These are phyloP conservation scores for Neckera pumila DNA, from an alignment of 225 moss, liverwort and hornwort species.

Conservation along the genomic window DNA sequence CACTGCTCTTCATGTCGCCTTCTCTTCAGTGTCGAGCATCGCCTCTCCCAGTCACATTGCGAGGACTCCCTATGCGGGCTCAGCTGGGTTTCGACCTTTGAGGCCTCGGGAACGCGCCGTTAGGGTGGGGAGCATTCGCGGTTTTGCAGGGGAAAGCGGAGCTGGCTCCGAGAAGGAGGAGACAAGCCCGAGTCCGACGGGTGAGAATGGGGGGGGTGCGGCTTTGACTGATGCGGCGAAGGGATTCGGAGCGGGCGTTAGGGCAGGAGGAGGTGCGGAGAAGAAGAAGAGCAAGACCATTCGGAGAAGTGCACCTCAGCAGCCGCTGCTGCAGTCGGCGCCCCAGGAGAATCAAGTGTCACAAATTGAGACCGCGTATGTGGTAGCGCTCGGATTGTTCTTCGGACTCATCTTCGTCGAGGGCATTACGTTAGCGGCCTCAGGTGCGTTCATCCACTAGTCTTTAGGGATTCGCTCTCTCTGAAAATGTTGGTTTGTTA, in stretches of 20 bases:
- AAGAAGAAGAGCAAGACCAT: slow-evolving; percentile 24
- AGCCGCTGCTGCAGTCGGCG: slow-evolving; percentile 27
- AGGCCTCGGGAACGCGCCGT: neutral
- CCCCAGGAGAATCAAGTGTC: slow-evolving; percentile 29
- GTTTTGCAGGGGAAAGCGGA: slow-evolving; percentile 9
- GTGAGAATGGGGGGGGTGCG: slow-evolving; percentile 1
- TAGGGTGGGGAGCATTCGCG: slow-evolving; percentile 4
- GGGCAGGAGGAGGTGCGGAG: slow-evolving; percentile 17
- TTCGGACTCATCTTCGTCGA: slow-evolving; percentile 43
- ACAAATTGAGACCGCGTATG: slow-evolving; percentile 50
- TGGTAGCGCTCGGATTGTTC: slow-evolving; percentile 18
- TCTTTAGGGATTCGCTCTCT: neutral
- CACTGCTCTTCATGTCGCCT: neutral
- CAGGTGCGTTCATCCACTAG: slow-evolving; percentile 13
- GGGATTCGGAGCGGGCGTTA: slow-evolving; percentile 27
- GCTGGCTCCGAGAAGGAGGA: neutral
- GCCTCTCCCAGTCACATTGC: neutral
- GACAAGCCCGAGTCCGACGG: neutral
- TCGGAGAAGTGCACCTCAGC: slow-evolving; percentile 37
- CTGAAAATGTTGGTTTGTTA: neutral
- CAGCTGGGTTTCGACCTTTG: neutral
- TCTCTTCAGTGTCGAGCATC: neutral
- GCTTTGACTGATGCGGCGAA: slow-evolving; percentile 12
- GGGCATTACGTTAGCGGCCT: slow-evolving; percentile 41
- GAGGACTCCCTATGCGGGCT: neutral